Percentiles rank a stretch among this genome's conserved stretches.
Evolutionary conservation across 768 basidiomycete species (phyloP).

Genomic region (Cantharellus anzutake): DNA sequence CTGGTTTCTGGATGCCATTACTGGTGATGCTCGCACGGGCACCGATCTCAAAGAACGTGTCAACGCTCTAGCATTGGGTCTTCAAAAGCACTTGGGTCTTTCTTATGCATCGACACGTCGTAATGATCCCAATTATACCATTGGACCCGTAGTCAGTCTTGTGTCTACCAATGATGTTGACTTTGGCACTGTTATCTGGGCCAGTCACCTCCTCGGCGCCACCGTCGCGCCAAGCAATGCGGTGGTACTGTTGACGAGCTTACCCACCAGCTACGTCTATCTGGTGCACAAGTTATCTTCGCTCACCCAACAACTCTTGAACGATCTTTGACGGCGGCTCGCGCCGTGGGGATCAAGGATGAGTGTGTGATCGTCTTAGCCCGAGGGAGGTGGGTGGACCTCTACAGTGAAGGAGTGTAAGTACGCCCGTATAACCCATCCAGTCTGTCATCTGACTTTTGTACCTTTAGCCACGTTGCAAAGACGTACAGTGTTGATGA

Average conservation of each 20-base stretch:
- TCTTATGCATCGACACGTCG: background rate
- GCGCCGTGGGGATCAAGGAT: constrained; percentile 9
- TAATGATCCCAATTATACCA: background rate
- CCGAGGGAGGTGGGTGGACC: constrained; percentile 32
- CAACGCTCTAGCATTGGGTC: background rate
- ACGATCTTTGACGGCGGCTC: constrained; percentile 8
- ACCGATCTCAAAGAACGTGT: background rate
- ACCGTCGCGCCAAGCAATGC: constrained; percentile 5
- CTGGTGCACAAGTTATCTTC: background rate
- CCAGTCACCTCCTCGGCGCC: constrained; percentile 10
- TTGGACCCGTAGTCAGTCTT: background rate
- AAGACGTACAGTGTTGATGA: background rate
- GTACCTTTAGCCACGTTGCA: background rate
- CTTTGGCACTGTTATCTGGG: constrained; percentile 11
- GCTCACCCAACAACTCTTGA: constrained; percentile 2
- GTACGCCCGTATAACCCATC: background rate
- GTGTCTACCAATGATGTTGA: constrained; percentile 1
- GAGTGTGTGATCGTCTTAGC: constrained; percentile 18
- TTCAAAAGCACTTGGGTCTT: background rate
- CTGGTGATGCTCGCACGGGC: background rate
- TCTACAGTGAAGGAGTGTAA: constrained; percentile 29
- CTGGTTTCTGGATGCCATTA: background rate
- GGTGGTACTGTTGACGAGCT: background rate
- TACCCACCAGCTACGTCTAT: background rate
- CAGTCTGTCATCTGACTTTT: background rate